A percentile compares a stretch with the other conserved stretches of the same genome.
Evolutionary conservation across 441 rosid genomes (phyloP).

Genomic region (Viola pubescens): DNA sequence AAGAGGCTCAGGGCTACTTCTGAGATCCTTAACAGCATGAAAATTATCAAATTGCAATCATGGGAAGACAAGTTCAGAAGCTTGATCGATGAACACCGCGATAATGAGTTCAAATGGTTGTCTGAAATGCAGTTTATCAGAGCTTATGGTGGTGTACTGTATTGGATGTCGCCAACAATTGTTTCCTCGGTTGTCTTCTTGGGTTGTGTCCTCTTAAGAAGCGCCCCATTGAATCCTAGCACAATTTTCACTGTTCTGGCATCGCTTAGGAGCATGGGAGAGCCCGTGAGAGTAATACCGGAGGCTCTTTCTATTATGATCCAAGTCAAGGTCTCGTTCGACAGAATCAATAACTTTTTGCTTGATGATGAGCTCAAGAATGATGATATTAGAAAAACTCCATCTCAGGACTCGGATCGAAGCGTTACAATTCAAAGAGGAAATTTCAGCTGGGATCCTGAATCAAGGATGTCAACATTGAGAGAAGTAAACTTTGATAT

Average conservation of each 20-base stretch:
- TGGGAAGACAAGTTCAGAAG: constrained; percentile 84
- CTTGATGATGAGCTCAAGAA: constrained; percentile 61
- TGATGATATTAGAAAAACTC: constrained; percentile 25
- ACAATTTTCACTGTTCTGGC: constrained; percentile 87
- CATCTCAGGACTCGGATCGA: constrained; percentile 17
- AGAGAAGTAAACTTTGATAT: constrained; percentile 35
- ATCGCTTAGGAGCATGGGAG: constrained; percentile 56
- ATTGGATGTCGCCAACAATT: constrained; percentile 76
- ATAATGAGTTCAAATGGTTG: constrained; percentile 71
- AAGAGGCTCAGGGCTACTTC: constrained; percentile 65
- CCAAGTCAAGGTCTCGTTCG: constrained; percentile 72
- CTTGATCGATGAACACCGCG: constrained; percentile 50
- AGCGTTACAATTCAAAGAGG: constrained; percentile 49
- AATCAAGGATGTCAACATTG: constrained; percentile 34
- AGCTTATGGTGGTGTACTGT: constrained; percentile 42
- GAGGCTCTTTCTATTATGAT: constrained; percentile 71
- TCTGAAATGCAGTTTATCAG: constrained; percentile 46
- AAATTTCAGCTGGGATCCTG: constrained; percentile 70
- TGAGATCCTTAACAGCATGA: constrained; percentile 78
- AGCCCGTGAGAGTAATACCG: constrained; percentile 75
- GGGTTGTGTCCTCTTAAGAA: constrained; percentile 52
- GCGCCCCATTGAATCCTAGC: constrained; percentile 71
- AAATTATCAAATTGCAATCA: constrained; percentile 81
- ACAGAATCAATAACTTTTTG: constrained; percentile 55
- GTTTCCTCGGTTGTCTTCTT: constrained; percentile 63